These are phyloP conservation scores for Termitomyces eurrhizus DNA, from an alignment of 768 basidiomycete species.

Conservation along the genomic window DNA sequence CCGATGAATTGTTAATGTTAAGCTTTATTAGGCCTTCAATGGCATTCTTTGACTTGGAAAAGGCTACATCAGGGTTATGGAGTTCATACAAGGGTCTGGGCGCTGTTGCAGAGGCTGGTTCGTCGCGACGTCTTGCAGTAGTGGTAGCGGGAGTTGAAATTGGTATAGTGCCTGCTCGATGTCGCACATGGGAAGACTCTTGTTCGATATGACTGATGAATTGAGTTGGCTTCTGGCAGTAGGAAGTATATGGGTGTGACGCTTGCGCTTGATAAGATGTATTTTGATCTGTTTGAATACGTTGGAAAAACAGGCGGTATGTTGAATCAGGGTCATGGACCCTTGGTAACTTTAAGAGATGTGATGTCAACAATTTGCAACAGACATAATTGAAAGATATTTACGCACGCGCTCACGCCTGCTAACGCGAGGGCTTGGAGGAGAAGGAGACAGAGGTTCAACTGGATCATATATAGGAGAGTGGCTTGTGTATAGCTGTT, in stretches of 20 bases:
- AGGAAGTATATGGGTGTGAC: conserved; percentile 14
- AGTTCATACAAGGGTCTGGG: conserved; percentile 9
- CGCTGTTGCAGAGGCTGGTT: conserved; percentile 27
- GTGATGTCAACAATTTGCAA: conserved; percentile 5
- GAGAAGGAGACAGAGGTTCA: conserved; percentile 8
- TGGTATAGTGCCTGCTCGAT: conserved; percentile 25
- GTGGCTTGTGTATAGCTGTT: conserved; percentile 34
- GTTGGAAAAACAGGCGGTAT: conserved; percentile 11
- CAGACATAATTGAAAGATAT: background rate
- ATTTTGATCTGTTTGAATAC: conserved; percentile 3
- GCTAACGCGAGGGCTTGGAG: conserved; percentile 1
- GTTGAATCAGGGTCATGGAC: conserved; percentile 7
- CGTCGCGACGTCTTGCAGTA: conserved; percentile 32
- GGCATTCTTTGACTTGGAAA: conserved; percentile 8
- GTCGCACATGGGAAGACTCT: conserved; percentile 16
- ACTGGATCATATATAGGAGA: conserved; percentile 21
- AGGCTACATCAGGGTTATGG: conserved; percentile 1
- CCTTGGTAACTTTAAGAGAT: conserved; percentile 1
- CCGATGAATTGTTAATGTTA: conserved; percentile 26
- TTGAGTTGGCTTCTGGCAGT: conserved; percentile 32
- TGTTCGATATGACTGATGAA: conserved; percentile 19
- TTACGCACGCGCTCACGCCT: background rate
- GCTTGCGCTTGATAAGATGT: conserved; percentile 14
- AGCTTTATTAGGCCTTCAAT: conserved; percentile 16
- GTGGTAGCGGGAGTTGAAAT: conserved; percentile 15